Evolutionary conservation across 2,329 filamentous ascomycete genomes (phyloP).

Genomic region (Pyrenophora tritici-repentis): DNA sequence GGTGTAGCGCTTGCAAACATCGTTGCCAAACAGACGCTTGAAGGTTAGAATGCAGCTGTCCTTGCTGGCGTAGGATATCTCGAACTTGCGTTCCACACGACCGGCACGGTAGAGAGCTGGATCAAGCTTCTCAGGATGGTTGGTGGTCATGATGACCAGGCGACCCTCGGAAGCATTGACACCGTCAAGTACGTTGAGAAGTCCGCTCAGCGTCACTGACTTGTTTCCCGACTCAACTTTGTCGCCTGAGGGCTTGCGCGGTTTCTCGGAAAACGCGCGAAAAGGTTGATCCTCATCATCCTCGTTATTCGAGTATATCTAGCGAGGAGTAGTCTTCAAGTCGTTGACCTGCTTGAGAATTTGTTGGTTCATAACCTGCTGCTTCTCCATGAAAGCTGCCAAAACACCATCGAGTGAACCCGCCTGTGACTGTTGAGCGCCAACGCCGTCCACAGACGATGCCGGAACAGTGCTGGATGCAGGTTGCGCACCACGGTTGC

Average conservation of each 20-base stretch:
- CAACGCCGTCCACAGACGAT: too few relatives aligned
- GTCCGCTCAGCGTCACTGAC: slow-evolving; percentile 63
- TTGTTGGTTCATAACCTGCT: neutral
- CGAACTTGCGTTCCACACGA: slow-evolving; percentile 79
- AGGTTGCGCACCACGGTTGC: slow-evolving; percentile 30
- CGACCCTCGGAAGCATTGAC: slow-evolving; percentile 77
- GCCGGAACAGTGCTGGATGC: neutral
- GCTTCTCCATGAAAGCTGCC: neutral
- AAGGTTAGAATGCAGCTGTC: slow-evolving; percentile 5
- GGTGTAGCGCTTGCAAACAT: slow-evolving; percentile 1
- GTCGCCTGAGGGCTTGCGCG: too few relatives aligned
- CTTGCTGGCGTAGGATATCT: slow-evolving; percentile 47
- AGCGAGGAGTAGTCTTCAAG: neutral
- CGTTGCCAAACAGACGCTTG: slow-evolving; percentile 13
- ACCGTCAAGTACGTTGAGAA: slow-evolving; percentile 81
- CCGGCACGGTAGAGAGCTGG: slow-evolving; percentile 73
- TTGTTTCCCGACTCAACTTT: neutral
- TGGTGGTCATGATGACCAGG: slow-evolving; percentile 79
- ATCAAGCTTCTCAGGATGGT: slow-evolving; percentile 72
- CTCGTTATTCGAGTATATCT: too few relatives aligned
- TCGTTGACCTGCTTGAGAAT: neutral
- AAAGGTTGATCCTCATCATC: too few relatives aligned
- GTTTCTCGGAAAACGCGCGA: too few relatives aligned
- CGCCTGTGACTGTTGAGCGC: too few relatives aligned
- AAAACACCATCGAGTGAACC: neutral